Base-by-base conservation (phyloP, 1,284 basidiomycete genomes). In the Coriolopsis trogii region DNA sequence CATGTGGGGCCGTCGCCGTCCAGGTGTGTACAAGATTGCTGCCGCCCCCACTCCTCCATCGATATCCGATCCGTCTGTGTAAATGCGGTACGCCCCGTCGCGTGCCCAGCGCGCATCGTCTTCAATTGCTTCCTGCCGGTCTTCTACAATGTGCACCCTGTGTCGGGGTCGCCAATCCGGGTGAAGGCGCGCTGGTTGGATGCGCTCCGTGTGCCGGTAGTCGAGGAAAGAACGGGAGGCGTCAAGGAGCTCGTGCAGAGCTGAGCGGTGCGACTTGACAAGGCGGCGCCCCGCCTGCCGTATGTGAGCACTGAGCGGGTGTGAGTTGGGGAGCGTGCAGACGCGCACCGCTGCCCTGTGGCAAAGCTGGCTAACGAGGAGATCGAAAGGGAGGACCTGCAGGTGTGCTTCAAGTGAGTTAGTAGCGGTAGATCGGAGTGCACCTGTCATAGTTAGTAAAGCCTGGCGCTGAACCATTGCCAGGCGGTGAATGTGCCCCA, bases 361-460 rank as follows among this genome's bases (percentile, higher is more conserved):
- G 12, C 66, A 61, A 1, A 56, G 28, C 23, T 66, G 63, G 33
- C 61, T 46, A 4, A 77, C 39, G 0, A 63, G 41, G 0, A 68
- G 45, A 7, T 63, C 30, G 10, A 69, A 60, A 0, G 74, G 75
- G 0, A 66, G 58, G 3, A 76, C 25, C 40, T 66, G 51, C 2
- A 71, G 64, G 26, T 72, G 72, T 0, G 59, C 58, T 7, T 73
- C 64, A 0, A 73, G 56, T 0, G 65, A 43, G 38, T 73, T 71
- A 0, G 63, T 67, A 1, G 70, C 64, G 0, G 72, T 67, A 1
- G 69, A 62, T 2, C 58, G 37, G 43, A 76, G 53, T 0, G 67
- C 72, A 0, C 74, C 75, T 3, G 70, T 70, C 0, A 72, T 66
- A 1, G 55, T 29, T 0, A 69, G 51, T 0, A 67, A 62, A 3